Base-by-base conservation (phyloP, 441 rosid species). In the Cnidoscolus chayamansa region DNA sequence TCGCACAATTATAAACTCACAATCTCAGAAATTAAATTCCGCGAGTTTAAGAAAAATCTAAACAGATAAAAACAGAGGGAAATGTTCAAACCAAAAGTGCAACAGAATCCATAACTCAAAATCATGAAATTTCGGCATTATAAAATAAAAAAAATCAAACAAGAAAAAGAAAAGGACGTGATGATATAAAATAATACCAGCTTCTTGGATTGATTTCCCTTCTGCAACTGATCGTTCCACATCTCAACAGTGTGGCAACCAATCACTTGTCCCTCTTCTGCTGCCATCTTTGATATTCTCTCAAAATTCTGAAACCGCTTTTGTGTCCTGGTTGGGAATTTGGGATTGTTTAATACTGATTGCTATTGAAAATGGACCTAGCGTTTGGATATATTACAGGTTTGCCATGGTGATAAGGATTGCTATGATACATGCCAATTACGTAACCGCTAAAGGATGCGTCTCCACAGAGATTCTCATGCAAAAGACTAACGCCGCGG, bases 181-280 rank as follows among this genome's bases (percentile, higher is more conserved):
- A 15, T 2, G 17, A 8, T 4, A 57, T 50, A 12, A 25, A 31
- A 1, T 40, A 11, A 30, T 84, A 93, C 98, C 86, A 93, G 90
- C 68, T 88, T 80, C 75, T 85, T 85, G 63, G 94, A 78, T 57
- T 85, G 90, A 31, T 84, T 86, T 63, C 83, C 79, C 83, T 86
- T 91, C 74, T 78, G 75, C 32, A 91, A 80, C 53, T 89, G 92
- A 59, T 87, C 86, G 68, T 73, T 82, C 98, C 98, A 91, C 35
- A 81, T 81, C 40, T 88, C 89, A 11, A 81, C 65, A 51, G 85
- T 84, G 87, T 89, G 97, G 75, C 97, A 91, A 10, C 84, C 60
- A 63, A 91, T 84, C 63, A 91, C 96, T 63, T 89, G 91, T 67
- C 97, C 94, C 50, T 86, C 93, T 77, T 88, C 96, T 10, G 84